A percentile compares a stretch with the other conserved stretches of the same genome.
Conservation (phyloP, 1,139 yeast species). For the Yamadazyma taylorii region DNA sequence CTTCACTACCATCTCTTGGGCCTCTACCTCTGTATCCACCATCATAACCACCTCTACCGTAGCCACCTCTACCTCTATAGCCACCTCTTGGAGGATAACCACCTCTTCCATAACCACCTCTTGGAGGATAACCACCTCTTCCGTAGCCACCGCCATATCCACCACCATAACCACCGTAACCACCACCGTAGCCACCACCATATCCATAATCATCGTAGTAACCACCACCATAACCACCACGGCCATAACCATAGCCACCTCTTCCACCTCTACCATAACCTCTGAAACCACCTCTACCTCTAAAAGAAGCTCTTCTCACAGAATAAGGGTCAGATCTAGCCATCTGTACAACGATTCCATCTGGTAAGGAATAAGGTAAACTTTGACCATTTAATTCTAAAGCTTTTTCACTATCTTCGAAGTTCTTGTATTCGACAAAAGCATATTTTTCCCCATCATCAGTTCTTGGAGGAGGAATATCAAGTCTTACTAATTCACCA, state of each 20-base stretch:
- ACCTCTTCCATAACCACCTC: slow-evolving; percentile 27
- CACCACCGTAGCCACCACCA: slow-evolving; percentile 19
- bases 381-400: slow-evolving; percentile 50
- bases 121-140: slow-evolving; percentile 21
- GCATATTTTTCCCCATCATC: slow-evolving; percentile 67
- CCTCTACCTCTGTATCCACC: slow-evolving; percentile 21
- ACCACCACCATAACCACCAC: slow-evolving; percentile 13
- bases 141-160: slow-evolving; percentile 18
- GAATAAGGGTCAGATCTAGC: slow-evolving; percentile 58
- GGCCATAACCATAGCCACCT: slow-evolving; percentile 18
- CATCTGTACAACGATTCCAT: slow-evolving; percentile 54
- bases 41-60: slow-evolving; percentile 11
- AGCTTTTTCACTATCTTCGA: slow-evolving; percentile 64
- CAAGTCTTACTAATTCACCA: slow-evolving; percentile 66
- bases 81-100: slow-evolving; percentile 18
- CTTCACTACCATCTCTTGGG: slow-evolving; percentile 19
- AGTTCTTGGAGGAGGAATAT: slow-evolving; percentile 68
- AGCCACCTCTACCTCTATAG: slow-evolving; percentile 10
- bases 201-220: slow-evolving; percentile 14
- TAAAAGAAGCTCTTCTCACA: slow-evolving; percentile 32
- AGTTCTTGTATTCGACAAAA: slow-evolving; percentile 65
- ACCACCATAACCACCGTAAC: slow-evolving; percentile 20
- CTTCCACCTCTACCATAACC: slow-evolving; percentile 19
- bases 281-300: slow-evolving; percentile 28
- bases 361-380: slow-evolving; percentile 37